Evolutionary conservation across 1,284 basidiomycete genomes (phyloP).

Genomic region (Austroboletus novae-zelandiae): DNA sequence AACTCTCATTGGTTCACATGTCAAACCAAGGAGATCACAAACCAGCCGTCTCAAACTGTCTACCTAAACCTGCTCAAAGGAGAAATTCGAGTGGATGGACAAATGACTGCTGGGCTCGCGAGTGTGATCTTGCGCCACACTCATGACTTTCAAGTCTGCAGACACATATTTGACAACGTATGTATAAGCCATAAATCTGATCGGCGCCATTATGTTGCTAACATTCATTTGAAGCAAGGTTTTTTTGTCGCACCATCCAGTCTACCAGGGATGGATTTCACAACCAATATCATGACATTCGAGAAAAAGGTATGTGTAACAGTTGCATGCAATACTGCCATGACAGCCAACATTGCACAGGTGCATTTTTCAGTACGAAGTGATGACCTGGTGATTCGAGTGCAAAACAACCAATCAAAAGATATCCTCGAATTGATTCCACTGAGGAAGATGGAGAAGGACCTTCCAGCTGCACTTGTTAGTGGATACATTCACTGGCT

Average conservation of each 20-base stretch:
- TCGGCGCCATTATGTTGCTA: not conserved
- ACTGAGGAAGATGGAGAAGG: slow-evolving; percentile 27
- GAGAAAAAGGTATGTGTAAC: slow-evolving; percentile 15
- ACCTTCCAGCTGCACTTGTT: slow-evolving; percentile 39
- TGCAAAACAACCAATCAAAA: slow-evolving; percentile 2
- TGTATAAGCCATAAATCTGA: not conserved
- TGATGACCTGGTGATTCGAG: too few relatives aligned
- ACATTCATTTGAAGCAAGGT: slow-evolving; percentile 25
- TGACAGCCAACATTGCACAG: slow-evolving; percentile 8
- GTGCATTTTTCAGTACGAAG: slow-evolving; percentile 32
- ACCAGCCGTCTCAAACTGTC: not conserved
- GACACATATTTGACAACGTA: slow-evolving; percentile 29
- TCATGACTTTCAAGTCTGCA: too few relatives aligned
- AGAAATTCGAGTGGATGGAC: slow-evolving; percentile 25
- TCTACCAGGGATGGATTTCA: slow-evolving; percentile 37
- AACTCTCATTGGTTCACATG: slow-evolving; percentile 2
- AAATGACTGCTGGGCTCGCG: slow-evolving; percentile 38
- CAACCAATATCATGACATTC: slow-evolving; percentile 20
- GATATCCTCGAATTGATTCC: slow-evolving; percentile 37
- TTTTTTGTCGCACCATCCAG: slow-evolving; percentile 35
- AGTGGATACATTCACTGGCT: slow-evolving; percentile 40
- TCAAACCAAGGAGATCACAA: not conserved
- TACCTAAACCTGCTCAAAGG: slow-evolving; percentile 4
- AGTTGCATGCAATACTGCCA: too few relatives aligned
- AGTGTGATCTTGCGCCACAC: too few relatives aligned